phyloP scores from a whole-genome alignment of 495 filamentous ascomycete genomes.

The Neurospora hispaniola region DNA sequence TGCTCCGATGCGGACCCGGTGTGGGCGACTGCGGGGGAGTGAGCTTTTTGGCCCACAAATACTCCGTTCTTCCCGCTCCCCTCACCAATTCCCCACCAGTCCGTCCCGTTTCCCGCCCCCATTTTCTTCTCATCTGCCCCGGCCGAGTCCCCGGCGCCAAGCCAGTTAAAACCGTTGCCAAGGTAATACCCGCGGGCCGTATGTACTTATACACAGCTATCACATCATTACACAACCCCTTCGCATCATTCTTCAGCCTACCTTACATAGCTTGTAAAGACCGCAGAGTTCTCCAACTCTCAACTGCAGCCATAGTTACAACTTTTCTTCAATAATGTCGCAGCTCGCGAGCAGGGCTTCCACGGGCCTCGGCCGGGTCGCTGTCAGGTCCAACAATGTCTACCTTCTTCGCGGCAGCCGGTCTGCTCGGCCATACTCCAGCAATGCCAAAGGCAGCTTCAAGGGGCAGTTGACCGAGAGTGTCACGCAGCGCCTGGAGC shows the following conservation, averaged over 20 bases:
- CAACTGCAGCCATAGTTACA: neutral
- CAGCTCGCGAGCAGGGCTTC: constrained; percentile 22
- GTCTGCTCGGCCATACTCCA: constrained; percentile 3
- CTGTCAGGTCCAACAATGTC: neutral
- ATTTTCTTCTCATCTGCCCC: neutral
- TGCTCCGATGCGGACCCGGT: neutral
- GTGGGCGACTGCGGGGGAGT: neutral
- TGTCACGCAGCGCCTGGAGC: constrained; percentile 61
- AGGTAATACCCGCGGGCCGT: neutral
- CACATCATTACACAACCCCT: neutral
- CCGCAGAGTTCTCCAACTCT: neutral
- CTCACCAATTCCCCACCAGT: neutral
- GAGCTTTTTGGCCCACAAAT: neutral
- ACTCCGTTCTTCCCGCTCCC: neutral
- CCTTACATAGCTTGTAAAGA: neutral
- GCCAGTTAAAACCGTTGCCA: neutral
- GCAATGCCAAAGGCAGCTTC: constrained; percentile 36
- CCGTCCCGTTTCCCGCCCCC: neutral
- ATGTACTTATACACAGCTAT: neutral
- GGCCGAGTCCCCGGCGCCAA: neutral
- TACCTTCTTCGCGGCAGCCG: constrained; percentile 4
- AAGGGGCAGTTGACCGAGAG: constrained; percentile 82
- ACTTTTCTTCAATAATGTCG: constrained; percentile 17
- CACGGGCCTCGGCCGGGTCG: constrained; percentile 10
- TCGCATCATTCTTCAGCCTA: neutral